These are phyloP conservation scores for Sarocladium kiliense DNA, from an alignment of 2,329 filamentous ascomycete species.

Conservation along the genomic window DNA sequence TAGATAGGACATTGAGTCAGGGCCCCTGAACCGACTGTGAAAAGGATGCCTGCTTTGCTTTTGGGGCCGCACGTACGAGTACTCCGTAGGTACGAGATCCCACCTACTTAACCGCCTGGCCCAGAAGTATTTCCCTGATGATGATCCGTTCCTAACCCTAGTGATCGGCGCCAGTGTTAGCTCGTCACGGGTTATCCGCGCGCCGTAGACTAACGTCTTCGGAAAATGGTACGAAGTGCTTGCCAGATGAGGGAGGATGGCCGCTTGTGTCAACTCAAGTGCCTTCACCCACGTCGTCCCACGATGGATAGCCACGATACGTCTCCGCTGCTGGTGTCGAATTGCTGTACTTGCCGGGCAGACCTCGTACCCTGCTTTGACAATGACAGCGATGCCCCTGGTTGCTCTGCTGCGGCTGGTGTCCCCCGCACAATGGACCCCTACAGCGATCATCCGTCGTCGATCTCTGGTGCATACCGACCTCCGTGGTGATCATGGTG, in stretches of 20 bases:
- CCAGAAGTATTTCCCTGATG: neutral
- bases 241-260: neutral
- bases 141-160: neutral
- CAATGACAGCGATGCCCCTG: neutral
- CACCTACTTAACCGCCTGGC: too few species aligned
- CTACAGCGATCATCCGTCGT: conserved; percentile 7
- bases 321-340: neutral
- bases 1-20: neutral
- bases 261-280: neutral
- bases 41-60: neutral
- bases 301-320: neutral
- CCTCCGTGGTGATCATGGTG: conserved; percentile 1
- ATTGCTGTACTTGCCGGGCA: neutral
- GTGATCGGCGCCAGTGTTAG: neutral
- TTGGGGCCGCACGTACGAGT: too few species aligned
- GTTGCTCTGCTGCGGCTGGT: neutral
- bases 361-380: neutral
- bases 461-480: neutral
- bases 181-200: neutral
- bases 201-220: neutral
- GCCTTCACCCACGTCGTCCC: neutral
- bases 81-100: too few species aligned
- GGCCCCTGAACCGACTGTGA: neutral
- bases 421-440: neutral
- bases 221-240: neutral